Conservation (phyloP, 73 alveolate species). For the Stentor roeselii region DNA sequence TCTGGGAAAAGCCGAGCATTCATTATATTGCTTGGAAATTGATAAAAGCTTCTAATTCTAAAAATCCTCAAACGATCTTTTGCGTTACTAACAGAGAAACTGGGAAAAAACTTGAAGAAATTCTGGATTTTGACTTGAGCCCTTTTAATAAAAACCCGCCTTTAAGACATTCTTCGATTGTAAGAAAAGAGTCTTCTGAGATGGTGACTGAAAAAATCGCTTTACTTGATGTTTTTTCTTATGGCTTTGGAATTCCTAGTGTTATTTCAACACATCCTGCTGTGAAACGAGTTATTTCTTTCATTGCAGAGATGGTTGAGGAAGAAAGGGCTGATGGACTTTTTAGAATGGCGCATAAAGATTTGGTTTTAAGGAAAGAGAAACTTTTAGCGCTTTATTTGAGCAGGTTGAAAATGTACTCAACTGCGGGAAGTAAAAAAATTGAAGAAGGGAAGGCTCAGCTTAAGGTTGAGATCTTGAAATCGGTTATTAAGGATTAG, state of each 20-base stretch:
- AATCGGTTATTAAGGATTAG: too few species aligned
- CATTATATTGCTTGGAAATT: not conserved
- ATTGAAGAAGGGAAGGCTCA: not conserved
- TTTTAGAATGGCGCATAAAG: not conserved
- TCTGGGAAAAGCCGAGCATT: not conserved
- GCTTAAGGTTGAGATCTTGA: not conserved
- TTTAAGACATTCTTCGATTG: not conserved
- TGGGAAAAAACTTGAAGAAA: not conserved
- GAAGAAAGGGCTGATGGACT: not conserved
- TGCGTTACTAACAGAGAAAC: not conserved
- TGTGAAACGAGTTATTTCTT: not conserved
- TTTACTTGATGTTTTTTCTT: not conserved
- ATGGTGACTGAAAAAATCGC: not conserved
- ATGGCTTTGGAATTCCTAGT: not conserved
- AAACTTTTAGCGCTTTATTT: not conserved
- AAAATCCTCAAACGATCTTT: not conserved
- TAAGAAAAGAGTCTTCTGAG: not conserved
- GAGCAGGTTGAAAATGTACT: not conserved
- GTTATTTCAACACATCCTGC: not conserved
- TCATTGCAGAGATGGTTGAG: not conserved
- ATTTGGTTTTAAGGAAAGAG: not conserved
- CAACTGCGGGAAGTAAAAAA: not conserved
- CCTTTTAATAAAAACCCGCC: not conserved
- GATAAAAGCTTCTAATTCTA: not conserved
- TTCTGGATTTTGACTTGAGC: not conserved